phyloP scores from a whole-genome alignment of 2,329 filamentous ascomycete genomes.

The Blastomyces emzantsi region DNA sequence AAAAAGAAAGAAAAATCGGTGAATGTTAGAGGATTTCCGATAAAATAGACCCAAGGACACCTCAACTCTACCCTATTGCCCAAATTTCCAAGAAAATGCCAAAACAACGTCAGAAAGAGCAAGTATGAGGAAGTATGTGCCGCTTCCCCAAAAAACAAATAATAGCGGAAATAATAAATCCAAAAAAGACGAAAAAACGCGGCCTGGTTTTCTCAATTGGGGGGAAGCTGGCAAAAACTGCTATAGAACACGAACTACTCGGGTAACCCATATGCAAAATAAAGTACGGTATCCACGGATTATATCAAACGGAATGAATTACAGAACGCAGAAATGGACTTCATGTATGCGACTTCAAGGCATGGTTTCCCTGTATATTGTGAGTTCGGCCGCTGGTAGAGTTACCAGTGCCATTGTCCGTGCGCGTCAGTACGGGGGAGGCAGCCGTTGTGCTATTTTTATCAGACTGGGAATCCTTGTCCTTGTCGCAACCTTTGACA shows the following conservation, averaged over 20 bases:
- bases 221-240: neutral
- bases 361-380: neutral
- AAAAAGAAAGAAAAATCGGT: neutral
- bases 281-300: neutral
- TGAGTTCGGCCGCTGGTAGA: neutral
- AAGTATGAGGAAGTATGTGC: slow-evolving; percentile 1
- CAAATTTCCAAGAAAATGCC: slow-evolving; percentile 4
- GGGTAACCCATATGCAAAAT: neutral
- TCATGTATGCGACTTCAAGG: slow-evolving; percentile 5
- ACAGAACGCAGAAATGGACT: neutral
- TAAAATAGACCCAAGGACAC: slow-evolving; percentile 6
- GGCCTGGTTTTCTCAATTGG: neutral
- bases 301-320: neutral
- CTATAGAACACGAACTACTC: slow-evolving; percentile 1
- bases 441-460: neutral
- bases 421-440: neutral
- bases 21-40: neutral
- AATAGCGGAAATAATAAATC: neutral
- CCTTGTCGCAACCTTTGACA: slow-evolving; percentile 54
- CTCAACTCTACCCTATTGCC: slow-evolving; percentile 6
- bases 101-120: neutral
- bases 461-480: slow-evolving; percentile 13
- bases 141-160: neutral
- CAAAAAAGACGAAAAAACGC: neutral
- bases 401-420: neutral